Percentiles rank a stretch among this genome's conserved stretches.
Evolutionary conservation across 192 early-diverging fungal species (phyloP).

Genomic region (Backusella psychrophila): DNA sequence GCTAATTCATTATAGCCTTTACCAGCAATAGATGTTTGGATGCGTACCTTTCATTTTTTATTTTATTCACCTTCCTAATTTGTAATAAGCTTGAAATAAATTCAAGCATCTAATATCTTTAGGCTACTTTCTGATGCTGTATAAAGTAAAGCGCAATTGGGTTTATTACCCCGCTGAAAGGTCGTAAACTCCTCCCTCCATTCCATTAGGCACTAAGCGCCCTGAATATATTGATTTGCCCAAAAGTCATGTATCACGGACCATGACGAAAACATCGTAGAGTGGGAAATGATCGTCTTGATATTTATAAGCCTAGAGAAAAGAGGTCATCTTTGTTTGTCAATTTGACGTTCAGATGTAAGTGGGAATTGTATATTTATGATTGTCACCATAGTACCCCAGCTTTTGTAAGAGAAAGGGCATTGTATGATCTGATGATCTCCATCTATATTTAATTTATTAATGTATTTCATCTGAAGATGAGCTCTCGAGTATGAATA

Average conservation of each 20-base stretch:
- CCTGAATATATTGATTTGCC: neutral
- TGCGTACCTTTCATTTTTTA: neutral
- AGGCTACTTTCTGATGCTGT: neutral
- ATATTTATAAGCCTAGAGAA: too few species aligned
- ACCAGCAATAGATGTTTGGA: slow-evolving; percentile 7
- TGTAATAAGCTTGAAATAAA: neutral
- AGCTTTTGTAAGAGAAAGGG: too few species aligned
- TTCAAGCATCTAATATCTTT: neutral
- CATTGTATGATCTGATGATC: too few species aligned
- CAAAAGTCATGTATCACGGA: neutral
- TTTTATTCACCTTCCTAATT: neutral
- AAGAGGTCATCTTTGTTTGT: too few species aligned
- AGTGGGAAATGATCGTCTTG: neutral
- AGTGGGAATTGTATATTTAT: too few species aligned
- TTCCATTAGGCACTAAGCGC: too few species aligned
- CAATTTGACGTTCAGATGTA: too few species aligned
- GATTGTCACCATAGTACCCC: too few species aligned
- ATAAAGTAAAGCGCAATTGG: neutral
- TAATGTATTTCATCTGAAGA: too few species aligned
- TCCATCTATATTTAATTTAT: too few species aligned
- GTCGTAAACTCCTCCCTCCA: neutral
- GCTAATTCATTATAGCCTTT: slow-evolving; percentile 4
- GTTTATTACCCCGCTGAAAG: neutral
- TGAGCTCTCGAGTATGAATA: too few species aligned
- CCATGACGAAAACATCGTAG: neutral